Base-by-base conservation (phyloP, 805 yeast species). In the Maudiozyma barnettii region DNA sequence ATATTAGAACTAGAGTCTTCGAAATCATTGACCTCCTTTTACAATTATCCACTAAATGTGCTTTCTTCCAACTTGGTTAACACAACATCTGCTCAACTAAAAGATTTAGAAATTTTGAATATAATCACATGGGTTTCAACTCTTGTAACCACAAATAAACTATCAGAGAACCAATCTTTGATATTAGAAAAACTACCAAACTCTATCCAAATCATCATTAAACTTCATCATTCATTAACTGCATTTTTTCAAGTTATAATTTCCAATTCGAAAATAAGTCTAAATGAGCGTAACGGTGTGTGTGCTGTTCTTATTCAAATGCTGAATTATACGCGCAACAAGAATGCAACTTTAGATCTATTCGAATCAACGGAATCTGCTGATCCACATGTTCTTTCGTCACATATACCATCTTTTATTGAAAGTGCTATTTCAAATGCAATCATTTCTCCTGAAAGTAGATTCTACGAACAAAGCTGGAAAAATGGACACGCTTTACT, bases 381-480 rank as follows among this genome's bases (percentile, higher is more conserved):
- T 10, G 49, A 54, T 18, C 18, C 41, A 10, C 47, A 47, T 16
- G 49, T 54, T 26, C 55, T 69, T 2, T 69, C 75, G 2, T 73
- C 79, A 7, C 75, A 70, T 52, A 75, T 90, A 18, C 96, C 97
- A 4, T 84, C 95, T 1, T 82, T 89, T 60, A 72, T 91, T 46
- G 98, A 91, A 63, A 73, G 89, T 2, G 86, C 93, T 13, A 69
- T 90, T 33, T 71, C 77, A 0, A 78, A 84, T 54, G 87, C 89
- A 1, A 75, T 90, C 16, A 69, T 86, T 30, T 73, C 91, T 1
- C 96, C 96, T 0, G 93, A 85, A 58, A 79, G 91, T 30, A 73
- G 98, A 49, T 63, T 71, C 16, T 87, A 77, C 59, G 76, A 83
- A 8, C 71, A 71, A 41, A 69, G 81, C 8, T 91, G 97, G 98